Conservation (phyloP, 163 green algal species). For the Chloroidium sp. region DNA sequence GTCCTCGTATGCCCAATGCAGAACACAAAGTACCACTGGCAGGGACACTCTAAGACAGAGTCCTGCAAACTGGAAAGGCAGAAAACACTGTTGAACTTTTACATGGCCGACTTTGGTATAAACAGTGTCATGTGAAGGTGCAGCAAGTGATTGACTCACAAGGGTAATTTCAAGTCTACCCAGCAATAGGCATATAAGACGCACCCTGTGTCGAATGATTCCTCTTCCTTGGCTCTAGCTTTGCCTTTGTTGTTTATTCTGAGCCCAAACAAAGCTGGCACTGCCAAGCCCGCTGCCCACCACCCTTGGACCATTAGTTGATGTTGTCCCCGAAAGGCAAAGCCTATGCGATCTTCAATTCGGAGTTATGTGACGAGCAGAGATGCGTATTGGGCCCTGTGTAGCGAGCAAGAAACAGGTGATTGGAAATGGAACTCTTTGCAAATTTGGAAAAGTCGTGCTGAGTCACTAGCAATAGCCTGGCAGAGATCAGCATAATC, state of each 20-base stretch:
- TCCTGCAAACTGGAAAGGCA: no score
- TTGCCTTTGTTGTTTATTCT: conserved; percentile 4
- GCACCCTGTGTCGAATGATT: background rate
- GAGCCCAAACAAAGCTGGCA: conserved; percentile 26
- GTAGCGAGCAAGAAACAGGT: no score
- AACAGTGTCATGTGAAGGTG: background rate
- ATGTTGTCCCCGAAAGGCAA: no score
- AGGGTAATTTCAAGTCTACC: background rate
- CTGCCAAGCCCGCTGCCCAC: conserved; percentile 27
- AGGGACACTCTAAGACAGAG: background rate
- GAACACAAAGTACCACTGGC: background rate
- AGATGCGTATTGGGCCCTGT: no score
- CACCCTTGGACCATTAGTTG: conserved; percentile 12
- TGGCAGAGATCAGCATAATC: no score
- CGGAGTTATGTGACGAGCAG: no score
- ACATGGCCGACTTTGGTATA: no score
- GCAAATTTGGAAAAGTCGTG: no score
- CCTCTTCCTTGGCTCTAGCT: background rate
- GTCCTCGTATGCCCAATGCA: background rate
- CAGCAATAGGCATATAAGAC: background rate
- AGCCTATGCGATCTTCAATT: no score
- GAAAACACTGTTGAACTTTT: no score
- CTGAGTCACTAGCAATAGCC: no score
- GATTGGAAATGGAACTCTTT: no score
- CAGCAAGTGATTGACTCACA: background rate